phyloP scores from a whole-genome alignment of 495 filamentous ascomycete genomes.

The Penicillium pancosmium region DNA sequence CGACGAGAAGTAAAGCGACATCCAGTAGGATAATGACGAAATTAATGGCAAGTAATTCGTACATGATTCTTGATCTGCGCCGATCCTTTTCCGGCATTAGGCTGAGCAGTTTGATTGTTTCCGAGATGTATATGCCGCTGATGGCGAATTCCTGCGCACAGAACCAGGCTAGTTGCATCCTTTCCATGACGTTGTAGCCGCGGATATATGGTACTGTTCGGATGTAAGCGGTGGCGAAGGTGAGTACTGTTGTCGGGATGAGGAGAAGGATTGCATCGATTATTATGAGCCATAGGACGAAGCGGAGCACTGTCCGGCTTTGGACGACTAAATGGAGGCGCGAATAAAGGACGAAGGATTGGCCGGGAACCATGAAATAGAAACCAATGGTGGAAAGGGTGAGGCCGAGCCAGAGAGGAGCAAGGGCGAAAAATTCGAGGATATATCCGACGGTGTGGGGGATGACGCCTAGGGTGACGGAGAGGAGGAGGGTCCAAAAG shows the following conservation, averaged over 20 bases:
- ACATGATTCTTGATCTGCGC: conserved; percentile 46
- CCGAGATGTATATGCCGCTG: conserved; percentile 55
- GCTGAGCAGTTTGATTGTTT: conserved; percentile 50
- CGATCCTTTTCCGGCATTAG: conserved; percentile 43
- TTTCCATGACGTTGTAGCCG: conserved; percentile 58
- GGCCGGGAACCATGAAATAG: conserved; percentile 64
- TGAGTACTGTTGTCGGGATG: conserved; percentile 56
- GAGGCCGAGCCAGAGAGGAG: conserved; percentile 39
- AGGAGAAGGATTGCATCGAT: conserved; percentile 51
- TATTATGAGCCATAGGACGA: conserved; percentile 59
- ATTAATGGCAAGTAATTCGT: conserved; percentile 60
- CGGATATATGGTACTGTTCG: conserved; percentile 34
- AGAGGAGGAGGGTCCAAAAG: conserved; percentile 53
- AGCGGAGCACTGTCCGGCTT: conserved; percentile 47
- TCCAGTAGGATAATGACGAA: conserved; percentile 56
- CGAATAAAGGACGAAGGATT: conserved; percentile 69
- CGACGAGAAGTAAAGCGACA: conserved; percentile 55
- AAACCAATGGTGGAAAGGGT: conserved; percentile 56
- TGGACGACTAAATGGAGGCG: conserved; percentile 63
- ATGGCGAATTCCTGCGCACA: conserved; percentile 62
- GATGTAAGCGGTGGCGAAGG: conserved; percentile 46
- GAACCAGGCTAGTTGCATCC: conserved; percentile 61
- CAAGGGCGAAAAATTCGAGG: conserved; percentile 55
- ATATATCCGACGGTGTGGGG: conserved; percentile 57
- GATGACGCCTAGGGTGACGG: conserved; percentile 50